Base-by-base conservation (phyloP, 2,329 filamentous ascomycete genomes). In the Xylariaceae sp. region DNA sequence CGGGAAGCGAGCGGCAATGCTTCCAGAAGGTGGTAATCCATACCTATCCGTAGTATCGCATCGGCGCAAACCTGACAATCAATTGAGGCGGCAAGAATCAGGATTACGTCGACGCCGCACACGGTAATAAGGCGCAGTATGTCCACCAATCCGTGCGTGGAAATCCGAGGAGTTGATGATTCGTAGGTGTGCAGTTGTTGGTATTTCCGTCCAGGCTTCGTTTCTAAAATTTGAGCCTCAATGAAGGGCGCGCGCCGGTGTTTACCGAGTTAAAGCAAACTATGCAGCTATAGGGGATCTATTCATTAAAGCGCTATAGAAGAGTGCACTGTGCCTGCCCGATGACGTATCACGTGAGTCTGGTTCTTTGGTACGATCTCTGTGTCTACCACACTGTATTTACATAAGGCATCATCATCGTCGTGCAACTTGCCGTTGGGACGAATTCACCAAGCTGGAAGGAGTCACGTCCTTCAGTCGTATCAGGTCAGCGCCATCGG, bases 291-390 rank as follows among this genome's bases (percentile, higher is more conserved):
- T 13, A 8, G 37, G 37, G 11, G 2, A 13, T 42, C 3, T 10
- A 13, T 42, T 7, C 37, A 5, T 42, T 42, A 4, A 9, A 13
- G 37, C 1, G 1, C 1, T 10, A 13, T 9, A 5, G 2, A 10
- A 10, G 13, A 2, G 37, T 45, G 13, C 42, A 45, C 42, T 45
- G 42, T 45, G 23, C 23, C 23, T 30, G 23, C 23, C 23, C 23
- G 23, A 30, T 30, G 23, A 30, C 23, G 23, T 30, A 30, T 62
- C 60, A 62, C 60, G 60, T 62, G 60, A 9, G 5, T 18, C 13
- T n/a, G 13, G 11, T n/a, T 45, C 5, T 45, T 6, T 15, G 50
- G 30, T 52, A 52, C 13, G 23, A 30, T 30, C 35, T 37, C 5
- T 39, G 39, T 34, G 50, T 52, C 23, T 30, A 30, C 23, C 23